Percentiles rank a stretch among this genome's conserved stretches.
These are phyloP conservation scores for Acidiella bohemica DNA, from an alignment of 495 filamentous ascomycete species.

Conservation along the genomic window DNA sequence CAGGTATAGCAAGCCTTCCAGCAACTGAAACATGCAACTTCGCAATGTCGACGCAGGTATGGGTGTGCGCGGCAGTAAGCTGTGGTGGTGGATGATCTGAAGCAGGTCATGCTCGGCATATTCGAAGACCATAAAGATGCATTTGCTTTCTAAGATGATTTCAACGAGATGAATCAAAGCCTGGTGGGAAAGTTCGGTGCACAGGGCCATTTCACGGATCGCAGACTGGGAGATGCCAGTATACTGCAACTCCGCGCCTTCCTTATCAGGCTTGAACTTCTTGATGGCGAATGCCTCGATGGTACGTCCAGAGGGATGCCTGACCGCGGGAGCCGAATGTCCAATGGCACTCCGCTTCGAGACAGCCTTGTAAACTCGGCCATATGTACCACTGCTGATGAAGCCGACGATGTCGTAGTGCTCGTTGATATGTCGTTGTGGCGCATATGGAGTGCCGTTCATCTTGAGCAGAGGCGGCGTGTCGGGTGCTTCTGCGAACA, in stretches of 20 bases:
- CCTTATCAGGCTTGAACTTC: constrained; percentile 98
- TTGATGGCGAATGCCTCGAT: constrained; percentile 19
- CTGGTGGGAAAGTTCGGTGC: constrained; percentile 75
- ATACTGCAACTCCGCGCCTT: constrained; percentile 81
- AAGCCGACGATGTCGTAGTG: constrained; percentile 93
- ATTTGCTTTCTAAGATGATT: constrained; percentile 96
- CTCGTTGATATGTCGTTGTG: constrained; percentile 51
- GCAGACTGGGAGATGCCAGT: constrained; percentile 96
- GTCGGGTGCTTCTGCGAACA: constrained; percentile 10
- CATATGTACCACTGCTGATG: constrained; percentile 98
- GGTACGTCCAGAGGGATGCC: constrained; percentile 9
- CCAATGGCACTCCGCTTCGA: constrained; percentile 41
- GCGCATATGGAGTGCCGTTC: constrained; percentile 11
- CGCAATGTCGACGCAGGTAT: constrained; percentile 83
- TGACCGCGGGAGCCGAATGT: constrained; percentile 2
- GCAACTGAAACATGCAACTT: constrained; percentile 83
- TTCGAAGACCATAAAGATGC: constrained; percentile 99
- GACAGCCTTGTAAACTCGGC: constrained; percentile 88
- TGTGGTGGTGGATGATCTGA: constrained; percentile 97
- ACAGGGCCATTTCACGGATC: constrained; percentile 96
- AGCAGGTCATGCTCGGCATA: constrained; percentile 95
- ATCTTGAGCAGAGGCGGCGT: constrained; percentile 19
- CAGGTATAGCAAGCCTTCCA: constrained; percentile 87
- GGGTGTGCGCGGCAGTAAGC: constrained; percentile 67
- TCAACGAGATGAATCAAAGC: constrained; percentile 89